Conservation (phyloP, 345 rosid species). For the Diplotaxis tenuifolia region DNA sequence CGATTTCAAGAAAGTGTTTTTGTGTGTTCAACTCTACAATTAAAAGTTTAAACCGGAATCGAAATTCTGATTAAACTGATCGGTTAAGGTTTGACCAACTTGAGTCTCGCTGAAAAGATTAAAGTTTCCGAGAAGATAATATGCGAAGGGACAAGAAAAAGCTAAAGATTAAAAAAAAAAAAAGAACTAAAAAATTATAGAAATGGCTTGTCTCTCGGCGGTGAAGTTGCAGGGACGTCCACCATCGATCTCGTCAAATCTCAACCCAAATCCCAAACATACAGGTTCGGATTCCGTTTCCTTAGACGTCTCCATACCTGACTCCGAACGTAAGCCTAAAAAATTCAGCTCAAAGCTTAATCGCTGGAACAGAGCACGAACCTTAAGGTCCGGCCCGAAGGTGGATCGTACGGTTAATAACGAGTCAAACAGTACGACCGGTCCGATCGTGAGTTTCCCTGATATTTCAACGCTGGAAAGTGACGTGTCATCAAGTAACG, state of each 20-base stretch:
- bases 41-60: neutral
- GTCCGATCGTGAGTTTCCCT: slow-evolving; percentile 9
- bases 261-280: slow-evolving; percentile 25
- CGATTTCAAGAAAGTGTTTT: neutral
- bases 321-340: slow-evolving; percentile 40
- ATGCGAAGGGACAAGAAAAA: slow-evolving; percentile 18
- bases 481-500: slow-evolving; percentile 33
- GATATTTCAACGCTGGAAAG: slow-evolving; percentile 23
- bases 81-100: neutral
- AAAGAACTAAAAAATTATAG: neutral
- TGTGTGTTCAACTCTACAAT: neutral
- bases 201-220: slow-evolving; percentile 50
- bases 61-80: neutral
- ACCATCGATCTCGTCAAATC: slow-evolving; percentile 33
- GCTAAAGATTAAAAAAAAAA: neutral
- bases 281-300: slow-evolving; percentile 26
- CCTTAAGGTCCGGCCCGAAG: slow-evolving; percentile 64
- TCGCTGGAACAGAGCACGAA: slow-evolving; percentile 87
- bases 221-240: slow-evolving; percentile 41
- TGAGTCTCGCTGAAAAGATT: neutral
- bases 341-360: slow-evolving; percentile 67
- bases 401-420: slow-evolving; percentile 46
- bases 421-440: slow-evolving; percentile 7
- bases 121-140: slow-evolving; percentile 13
- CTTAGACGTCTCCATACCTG: slow-evolving; percentile 29